These are phyloP conservation scores for Sporobolomyces pararoseus DNA, from an alignment of 768 basidiomycete genomes.

Conservation along the genomic window DNA sequence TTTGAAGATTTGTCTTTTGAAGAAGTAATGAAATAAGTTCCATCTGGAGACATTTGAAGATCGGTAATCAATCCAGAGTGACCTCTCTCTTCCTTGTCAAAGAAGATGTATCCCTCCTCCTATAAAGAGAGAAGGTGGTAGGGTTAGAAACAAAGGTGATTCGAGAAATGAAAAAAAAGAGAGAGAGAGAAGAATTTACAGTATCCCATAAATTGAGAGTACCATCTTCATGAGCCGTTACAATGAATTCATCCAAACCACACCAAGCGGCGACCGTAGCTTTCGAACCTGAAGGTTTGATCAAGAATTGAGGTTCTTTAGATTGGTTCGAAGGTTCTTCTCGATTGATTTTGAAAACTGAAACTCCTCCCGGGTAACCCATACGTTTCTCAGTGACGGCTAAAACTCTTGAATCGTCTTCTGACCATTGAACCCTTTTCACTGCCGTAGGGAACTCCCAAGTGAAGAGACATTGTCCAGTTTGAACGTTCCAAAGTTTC, in stretches of 20 bases:
- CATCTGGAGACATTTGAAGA: constrained; percentile 80
- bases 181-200: constrained; percentile 9
- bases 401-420: constrained; percentile 68
- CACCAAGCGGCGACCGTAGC: constrained; percentile 95
- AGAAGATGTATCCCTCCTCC: constrained; percentile 42
- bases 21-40: constrained; percentile 91
- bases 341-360: constrained; percentile 80
- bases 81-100: constrained; percentile 51
- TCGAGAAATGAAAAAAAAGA: background rate
- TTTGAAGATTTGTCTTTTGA: constrained; percentile 95
- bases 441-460: constrained; percentile 99
- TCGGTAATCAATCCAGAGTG: constrained; percentile 77
- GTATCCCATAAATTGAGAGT: constrained; percentile 89
- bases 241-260: constrained; percentile 66
- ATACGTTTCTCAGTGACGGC: constrained; percentile 97
- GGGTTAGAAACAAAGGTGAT: too few relatives aligned
- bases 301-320: constrained; percentile 38
- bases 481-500: constrained; percentile 80
- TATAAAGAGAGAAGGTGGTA: too few relatives aligned
- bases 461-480: constrained; percentile 83
- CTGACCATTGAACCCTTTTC: constrained; percentile 88
- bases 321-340: constrained; percentile 68
- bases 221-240: constrained; percentile 95
- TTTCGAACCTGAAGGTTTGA: constrained; percentile 64
- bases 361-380: constrained; percentile 84